phyloP scores from a whole-genome alignment of 75 land plant genomes.

The Sequoia sempervirens region DNA sequence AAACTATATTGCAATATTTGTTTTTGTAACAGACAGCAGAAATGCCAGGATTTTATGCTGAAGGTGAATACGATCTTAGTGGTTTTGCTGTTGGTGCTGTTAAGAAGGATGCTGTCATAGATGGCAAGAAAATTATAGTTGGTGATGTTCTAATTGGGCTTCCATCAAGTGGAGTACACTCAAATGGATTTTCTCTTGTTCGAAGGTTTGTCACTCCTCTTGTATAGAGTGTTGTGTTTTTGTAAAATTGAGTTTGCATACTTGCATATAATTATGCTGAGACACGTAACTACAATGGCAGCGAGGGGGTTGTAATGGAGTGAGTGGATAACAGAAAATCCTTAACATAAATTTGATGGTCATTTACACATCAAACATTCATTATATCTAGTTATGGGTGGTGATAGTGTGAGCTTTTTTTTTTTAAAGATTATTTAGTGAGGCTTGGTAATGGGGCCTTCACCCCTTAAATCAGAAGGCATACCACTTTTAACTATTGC shows the following conservation, averaged over 20 bases:
- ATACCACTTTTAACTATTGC: too few relatives aligned
- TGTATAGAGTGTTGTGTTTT: background rate
- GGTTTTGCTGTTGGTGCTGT: constrained; percentile 99
- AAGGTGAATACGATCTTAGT: constrained; percentile 97
- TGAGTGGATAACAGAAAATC: too few relatives aligned
- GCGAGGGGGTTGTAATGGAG: too few relatives aligned
- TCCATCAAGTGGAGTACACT: constrained; percentile 97
- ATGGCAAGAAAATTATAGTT: constrained; percentile 70
- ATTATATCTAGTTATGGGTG: too few relatives aligned
- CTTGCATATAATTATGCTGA: background rate
- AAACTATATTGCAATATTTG: background rate
- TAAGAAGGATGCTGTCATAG: constrained; percentile 82
- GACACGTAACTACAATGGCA: too few relatives aligned
- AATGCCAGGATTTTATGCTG: constrained; percentile 93
- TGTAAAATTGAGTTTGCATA: background rate
- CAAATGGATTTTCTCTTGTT: constrained; percentile 97
- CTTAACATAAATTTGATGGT: too few relatives aligned
- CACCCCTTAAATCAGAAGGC: too few relatives aligned
- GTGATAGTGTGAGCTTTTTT: too few relatives aligned
- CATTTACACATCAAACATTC: too few relatives aligned
- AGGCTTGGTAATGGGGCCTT: too few relatives aligned
- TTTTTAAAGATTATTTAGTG: too few relatives aligned
- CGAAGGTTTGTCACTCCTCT: constrained; percentile 48
- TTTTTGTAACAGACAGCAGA: constrained; percentile 78
- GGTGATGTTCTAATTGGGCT: constrained; percentile 94